Evolutionary conservation across 2,329 filamentous ascomycete genomes (phyloP), one percentile per base, ranked within the genome.

Genomic region (Metarhizium anisopliae): DNA sequence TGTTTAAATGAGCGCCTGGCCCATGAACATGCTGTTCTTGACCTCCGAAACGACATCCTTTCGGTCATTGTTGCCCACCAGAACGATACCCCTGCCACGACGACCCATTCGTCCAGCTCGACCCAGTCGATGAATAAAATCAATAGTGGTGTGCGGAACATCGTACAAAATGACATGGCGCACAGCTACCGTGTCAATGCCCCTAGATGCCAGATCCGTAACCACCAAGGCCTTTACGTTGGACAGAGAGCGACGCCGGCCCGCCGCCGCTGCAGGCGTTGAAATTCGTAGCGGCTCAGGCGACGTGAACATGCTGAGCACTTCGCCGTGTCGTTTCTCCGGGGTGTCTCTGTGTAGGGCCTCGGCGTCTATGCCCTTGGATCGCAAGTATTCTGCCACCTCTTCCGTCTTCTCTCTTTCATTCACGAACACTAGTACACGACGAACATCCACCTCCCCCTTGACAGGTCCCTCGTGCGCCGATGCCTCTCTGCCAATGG

Each of bases 111-210:
- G 83, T 0, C 94, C 94, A 1, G 94, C 90, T 56, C 94, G 82
- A 16, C 94, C 94, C 4, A 97, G 82, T 16, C 95, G 87, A 71
- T 99, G 95, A 66, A 99, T 96, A 66, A 99, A 99, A 71, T 99
- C 95, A 58, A 99, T 95, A 0, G 91, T 95, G 0, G 90, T 95
- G 68, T 97, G 93, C 4, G 94, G 94, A n/a, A 99, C 93, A 68
- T 99, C 91, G 70, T 96, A 97, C 30, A 99, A 74, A 55, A 99
- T 86, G 53, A 99, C 94, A 62, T 95, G 90, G 56, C 89, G 82
- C 18, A 97, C 93, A 18, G 90, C 87, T 35, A 96, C 74, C 0
- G 94, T 99, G 70, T 99, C 94, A 64, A 99, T 96, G 59, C 94
- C 94, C 62, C 94, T 78, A 6, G 91, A 96, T 4, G 90, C 90